Base-by-base conservation (phyloP, 1,284 basidiomycete genomes). In the Sparassis latifolia region DNA sequence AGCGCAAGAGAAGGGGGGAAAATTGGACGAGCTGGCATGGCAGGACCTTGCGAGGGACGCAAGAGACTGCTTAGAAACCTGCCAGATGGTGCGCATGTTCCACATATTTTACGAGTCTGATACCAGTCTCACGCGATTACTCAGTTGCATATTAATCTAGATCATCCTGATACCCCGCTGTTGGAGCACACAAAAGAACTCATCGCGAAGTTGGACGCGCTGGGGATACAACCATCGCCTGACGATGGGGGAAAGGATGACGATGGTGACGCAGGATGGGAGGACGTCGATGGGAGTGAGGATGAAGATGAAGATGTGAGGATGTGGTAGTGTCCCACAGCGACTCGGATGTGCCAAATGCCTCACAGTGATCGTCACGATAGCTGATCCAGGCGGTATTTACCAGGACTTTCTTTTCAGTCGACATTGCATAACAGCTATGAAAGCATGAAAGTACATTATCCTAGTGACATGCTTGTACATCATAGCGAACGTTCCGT, bases 21-120 rank as follows among this genome's bases (percentile, higher is more conserved):
- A 75, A 40, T 67, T 81, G 3, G 81, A 81, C 48, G 80, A 78
- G 9, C 62, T 89, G 51, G 76, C 77, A 4, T 88, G 85, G 78
- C 77, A 86, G 62, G 92, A 95, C 56, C 82, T 94, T 52, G 89
- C 83, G 33, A 80, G 79, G 53, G 92, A 95, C 65, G 73, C 89
- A 0, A 75, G 88, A 57, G 84, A 93, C 62, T 90, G 87, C 63
- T 69, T 96, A 52, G 86, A 92, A 59, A 91, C 87, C 10, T 93
- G 90, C 68, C 79, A 82, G 67, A 78, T 76, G 65, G 90, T 92
- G 56, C 55, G 80, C 72, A 12, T 27, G 48, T 29, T n/a, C 46
- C 12, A 3, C 28, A n/a, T 40, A 27, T 6, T 20, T 44, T 12
- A 37, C 10, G 38, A 29, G 28, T 5, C 29, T 1, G 12, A 7